These are phyloP conservation scores for Penstemon newberryi DNA, from an alignment of 257 asterid genomes.

Conservation along the genomic window DNA sequence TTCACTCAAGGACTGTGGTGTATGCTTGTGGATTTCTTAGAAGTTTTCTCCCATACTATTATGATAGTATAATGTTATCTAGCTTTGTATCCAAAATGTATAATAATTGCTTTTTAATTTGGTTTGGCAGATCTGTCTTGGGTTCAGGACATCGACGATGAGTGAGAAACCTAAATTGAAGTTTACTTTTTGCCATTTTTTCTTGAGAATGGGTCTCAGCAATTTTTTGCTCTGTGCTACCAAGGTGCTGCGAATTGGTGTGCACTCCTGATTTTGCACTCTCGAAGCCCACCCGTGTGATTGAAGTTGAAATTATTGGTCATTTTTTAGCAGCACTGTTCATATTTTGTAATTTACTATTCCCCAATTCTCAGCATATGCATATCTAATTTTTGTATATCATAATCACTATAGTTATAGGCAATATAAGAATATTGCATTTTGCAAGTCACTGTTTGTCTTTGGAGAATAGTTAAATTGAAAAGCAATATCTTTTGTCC, in stretches of 20 bases:
- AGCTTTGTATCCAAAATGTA: background rate
- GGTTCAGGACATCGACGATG: slow-evolving; percentile 47
- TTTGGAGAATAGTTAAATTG: slow-evolving; percentile 8
- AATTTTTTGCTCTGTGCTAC: slow-evolving; percentile 21
- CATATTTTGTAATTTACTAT: slow-evolving; percentile 22
- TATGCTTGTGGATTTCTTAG: background rate
- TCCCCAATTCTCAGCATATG: slow-evolving; percentile 28
- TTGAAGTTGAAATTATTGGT: slow-evolving; percentile 16
- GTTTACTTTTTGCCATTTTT: slow-evolving; percentile 22
- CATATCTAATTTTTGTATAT: slow-evolving; percentile 27
- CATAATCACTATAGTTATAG: slow-evolving; percentile 31
- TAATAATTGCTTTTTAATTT: slow-evolving; percentile 8
- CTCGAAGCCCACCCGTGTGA: slow-evolving; percentile 23
- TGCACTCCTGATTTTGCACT: slow-evolving; percentile 22
- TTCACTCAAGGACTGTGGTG: background rate
- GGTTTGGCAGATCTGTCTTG: slow-evolving; percentile 50
- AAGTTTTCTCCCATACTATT: background rate
- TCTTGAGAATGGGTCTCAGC: slow-evolving; percentile 18
- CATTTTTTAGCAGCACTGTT: slow-evolving; percentile 34
- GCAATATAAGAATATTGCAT: slow-evolving; percentile 27
- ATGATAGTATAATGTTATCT: background rate
- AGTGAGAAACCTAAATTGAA: slow-evolving; percentile 15
- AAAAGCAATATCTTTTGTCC: slow-evolving; percentile 21
- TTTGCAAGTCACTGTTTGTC: slow-evolving; percentile 11
- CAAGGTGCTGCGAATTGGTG: slow-evolving; percentile 23